Conservation (phyloP, 768 basidiomycete species). For the Termitomyces heimii region DNA sequence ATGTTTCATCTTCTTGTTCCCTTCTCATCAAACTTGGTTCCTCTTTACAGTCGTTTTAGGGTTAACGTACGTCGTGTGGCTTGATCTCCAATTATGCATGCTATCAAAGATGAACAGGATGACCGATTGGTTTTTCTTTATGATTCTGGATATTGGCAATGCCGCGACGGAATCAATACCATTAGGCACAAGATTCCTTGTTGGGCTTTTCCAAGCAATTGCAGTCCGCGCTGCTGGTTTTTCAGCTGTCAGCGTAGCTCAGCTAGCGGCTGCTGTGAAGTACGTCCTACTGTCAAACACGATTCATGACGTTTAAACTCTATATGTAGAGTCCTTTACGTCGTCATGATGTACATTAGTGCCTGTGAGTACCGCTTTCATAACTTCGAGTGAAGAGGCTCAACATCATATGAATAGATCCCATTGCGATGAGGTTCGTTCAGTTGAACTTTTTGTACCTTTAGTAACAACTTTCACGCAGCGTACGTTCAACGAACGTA, state of each 20-base stretch:
- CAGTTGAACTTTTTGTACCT: neutral
- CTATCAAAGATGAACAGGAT: conserved; percentile 31
- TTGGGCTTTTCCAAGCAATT: conserved; percentile 73
- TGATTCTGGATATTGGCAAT: conserved; percentile 84
- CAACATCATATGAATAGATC: conserved; percentile 35
- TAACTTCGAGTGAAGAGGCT: neutral
- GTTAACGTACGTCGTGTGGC: conserved; percentile 51
- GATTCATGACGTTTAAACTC: neutral
- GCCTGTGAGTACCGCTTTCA: conserved; percentile 50
- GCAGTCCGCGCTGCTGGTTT: conserved; percentile 90
- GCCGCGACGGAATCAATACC: conserved; percentile 64
- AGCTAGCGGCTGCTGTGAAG: conserved; percentile 89
- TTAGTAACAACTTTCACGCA: conserved; percentile 17
- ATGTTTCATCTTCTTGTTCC: conserved; percentile 88
- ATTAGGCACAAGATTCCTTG: conserved; percentile 59
- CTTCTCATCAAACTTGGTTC: conserved; percentile 93
- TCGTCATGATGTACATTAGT: conserved; percentile 92
- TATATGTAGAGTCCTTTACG: conserved; percentile 64
- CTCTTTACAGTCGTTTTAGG: conserved; percentile 61
- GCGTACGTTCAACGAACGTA: conserved; percentile 88
- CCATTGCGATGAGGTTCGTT: conserved; percentile 72
- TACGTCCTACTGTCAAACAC: conserved; percentile 26
- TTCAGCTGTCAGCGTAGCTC: conserved; percentile 60
- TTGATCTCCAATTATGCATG: neutral
- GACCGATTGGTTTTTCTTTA: conserved; percentile 87